Evolutionary conservation across 345 rosid genomes (phyloP).

Genomic region (Diplotaxis tenuifolia): DNA sequence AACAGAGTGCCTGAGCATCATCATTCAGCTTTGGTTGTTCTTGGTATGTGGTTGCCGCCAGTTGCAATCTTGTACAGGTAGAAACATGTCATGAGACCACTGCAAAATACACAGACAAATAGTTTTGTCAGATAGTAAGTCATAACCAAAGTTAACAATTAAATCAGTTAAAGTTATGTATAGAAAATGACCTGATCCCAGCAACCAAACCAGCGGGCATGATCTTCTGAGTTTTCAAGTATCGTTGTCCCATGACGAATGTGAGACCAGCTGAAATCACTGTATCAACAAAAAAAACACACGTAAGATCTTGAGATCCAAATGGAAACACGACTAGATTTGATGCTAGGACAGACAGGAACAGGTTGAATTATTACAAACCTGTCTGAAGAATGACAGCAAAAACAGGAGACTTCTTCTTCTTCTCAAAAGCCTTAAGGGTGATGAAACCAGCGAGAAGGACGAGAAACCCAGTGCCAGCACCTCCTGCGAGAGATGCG

Average conservation of each 20-base stretch:
- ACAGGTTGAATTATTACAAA: conserved; percentile 18
- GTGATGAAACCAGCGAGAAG: conserved; percentile 74
- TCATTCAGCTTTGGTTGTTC: conserved; percentile 61
- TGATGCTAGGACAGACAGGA: background rate
- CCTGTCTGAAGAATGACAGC: conserved; percentile 72
- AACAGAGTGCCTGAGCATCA: background rate
- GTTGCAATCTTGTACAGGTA: conserved; percentile 75
- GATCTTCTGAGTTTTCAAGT: background rate
- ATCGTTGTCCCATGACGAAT: background rate
- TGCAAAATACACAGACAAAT: conserved; percentile 25
- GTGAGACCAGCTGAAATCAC: background rate
- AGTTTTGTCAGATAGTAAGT: background rate
- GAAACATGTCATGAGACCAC: conserved; percentile 80
- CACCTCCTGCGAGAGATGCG: conserved; percentile 81
- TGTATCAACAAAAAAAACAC: background rate
- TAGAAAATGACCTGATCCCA: background rate
- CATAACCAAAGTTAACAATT: background rate
- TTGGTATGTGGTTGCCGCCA: conserved; percentile 71
- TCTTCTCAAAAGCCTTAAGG: conserved; percentile 75
- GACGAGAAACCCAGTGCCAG: conserved; percentile 64
- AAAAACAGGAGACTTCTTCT: conserved; percentile 55
- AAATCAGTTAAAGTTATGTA: background rate
- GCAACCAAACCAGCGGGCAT: background rate
- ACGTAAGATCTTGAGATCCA: background rate
- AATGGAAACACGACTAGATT: background rate